Evolutionary conservation across 106 monocot species (phyloP), one percentile per base, ranked within the genome.

Genomic region (Posidonia australis): DNA sequence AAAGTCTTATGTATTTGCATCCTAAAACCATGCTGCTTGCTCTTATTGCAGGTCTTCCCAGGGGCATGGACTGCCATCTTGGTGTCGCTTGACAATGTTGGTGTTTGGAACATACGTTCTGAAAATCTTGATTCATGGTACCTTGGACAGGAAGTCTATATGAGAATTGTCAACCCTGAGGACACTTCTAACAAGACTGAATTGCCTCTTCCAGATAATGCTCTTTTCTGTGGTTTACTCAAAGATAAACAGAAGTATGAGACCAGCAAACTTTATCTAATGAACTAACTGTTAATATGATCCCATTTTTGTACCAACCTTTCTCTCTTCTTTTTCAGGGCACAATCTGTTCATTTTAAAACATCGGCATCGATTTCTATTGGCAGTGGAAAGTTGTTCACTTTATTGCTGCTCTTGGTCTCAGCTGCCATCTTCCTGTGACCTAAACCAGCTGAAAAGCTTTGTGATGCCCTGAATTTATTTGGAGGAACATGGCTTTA

Each of bases 51-150:
- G 70, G 70, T 70, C 5, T 71, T 77, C 45, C 86, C 89, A 46
- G 93, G 93, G 75, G 93, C 93, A 31, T 93, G 93, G 93, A 93
- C 93, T 5, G 88, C 88, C 16, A 79, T 93, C 53, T 63, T 71
- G 3, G 63, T 71, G 4, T 71, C 62, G 25, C 71, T 71, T 9
- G 71, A 71, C 71, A 71, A 86, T 58, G 83, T 76, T 17, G 93
- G 93, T 13, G 83, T 93, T 44, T 93, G 93, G 93, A 93, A 93
- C 63, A 25, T 93, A 54, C 80, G 86, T 22, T 51, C 86, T 0
- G 69, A 83, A 58, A 93, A 93, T 60, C 66, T 93, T 53, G 79
- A 93, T 51, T 83, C 64, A 26, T 72, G 72, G 72, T 65, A 72
- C 43, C 45, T 72, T 22, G 72, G 72, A 21, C 72, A 72, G 63